These are phyloP conservation scores for Medicago truncatula DNA, from an alignment of 306 rosid genomes.

Conservation along the genomic window MtrunA17r5.0-ANR NC_053045.1:35260001-35260500, in stretches of 20 bases:
- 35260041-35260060: slow-evolving; percentile 83
- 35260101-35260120: slow-evolving; percentile 73
- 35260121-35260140: slow-evolving; percentile 49
- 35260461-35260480: slow-evolving; percentile 97
- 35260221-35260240: slow-evolving; percentile 69
- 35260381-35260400: slow-evolving; percentile 65
- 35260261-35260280: slow-evolving; percentile 78
- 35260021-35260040: slow-evolving; percentile 93
- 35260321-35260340: slow-evolving; percentile 77
- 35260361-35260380: slow-evolving; percentile 70
- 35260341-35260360: slow-evolving; percentile 90
- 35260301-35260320: slow-evolving; percentile 67
- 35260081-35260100: slow-evolving; percentile 59
- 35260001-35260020: slow-evolving; percentile 88
- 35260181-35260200: slow-evolving; percentile 1
- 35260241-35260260: slow-evolving; percentile 78
- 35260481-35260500: slow-evolving; percentile 63
- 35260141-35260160: slow-evolving; percentile 14
- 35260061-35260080: slow-evolving; percentile 68
- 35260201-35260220: background rate
- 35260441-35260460: slow-evolving; percentile 79
- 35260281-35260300: slow-evolving; percentile 76
- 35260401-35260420: slow-evolving; percentile 78
- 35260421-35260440: slow-evolving; percentile 80
- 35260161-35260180: slow-evolving; percentile 8